A percentile compares a stretch with the other conserved stretches of the same genome.
Evolutionary conservation across 345 rosid genomes (phyloP).

Genomic region (Populus tremula): DNA sequence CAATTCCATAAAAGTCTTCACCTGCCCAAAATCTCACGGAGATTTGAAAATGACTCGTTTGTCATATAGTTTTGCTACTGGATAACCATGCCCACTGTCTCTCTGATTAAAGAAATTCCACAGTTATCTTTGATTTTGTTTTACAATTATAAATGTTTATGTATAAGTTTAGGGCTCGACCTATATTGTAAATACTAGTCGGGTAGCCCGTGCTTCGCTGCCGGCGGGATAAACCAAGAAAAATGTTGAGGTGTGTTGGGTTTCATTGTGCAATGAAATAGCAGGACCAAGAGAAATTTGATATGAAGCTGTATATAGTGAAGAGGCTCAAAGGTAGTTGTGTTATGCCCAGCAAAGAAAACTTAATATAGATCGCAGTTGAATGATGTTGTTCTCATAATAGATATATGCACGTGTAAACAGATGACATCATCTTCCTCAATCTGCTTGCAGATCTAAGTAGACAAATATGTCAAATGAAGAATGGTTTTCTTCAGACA

Average conservation of each 20-base stretch:
- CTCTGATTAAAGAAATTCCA: too few species aligned
- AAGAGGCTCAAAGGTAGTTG: neutral
- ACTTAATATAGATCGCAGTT: neutral
- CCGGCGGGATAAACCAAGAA: neutral
- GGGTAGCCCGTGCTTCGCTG: too few species aligned
- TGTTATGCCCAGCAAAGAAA: conserved; percentile 7
- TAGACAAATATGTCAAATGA: neutral
- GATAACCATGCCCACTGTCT: too few species aligned
- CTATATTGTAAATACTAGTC: too few species aligned
- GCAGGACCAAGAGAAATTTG: neutral
- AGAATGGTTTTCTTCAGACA: neutral
- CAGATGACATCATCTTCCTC: neutral
- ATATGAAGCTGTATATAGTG: neutral
- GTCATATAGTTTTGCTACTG: too few species aligned
- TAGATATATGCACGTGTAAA: neutral
- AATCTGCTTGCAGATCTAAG: neutral
- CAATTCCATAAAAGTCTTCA: too few species aligned
- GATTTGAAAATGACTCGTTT: too few species aligned
- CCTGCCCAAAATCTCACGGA: too few species aligned
- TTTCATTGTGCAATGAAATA: neutral
- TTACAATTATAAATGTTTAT: too few species aligned
- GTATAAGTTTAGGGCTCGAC: too few species aligned
- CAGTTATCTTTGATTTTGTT: too few species aligned
- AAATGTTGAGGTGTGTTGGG: too few species aligned
- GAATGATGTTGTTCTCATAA: neutral